A percentile compares a stretch with the other conserved stretches of the same genome.
phyloP scores from a whole-genome alignment of 2,329 filamentous ascomycete genomes.

The Penicillium sp. region DNA sequence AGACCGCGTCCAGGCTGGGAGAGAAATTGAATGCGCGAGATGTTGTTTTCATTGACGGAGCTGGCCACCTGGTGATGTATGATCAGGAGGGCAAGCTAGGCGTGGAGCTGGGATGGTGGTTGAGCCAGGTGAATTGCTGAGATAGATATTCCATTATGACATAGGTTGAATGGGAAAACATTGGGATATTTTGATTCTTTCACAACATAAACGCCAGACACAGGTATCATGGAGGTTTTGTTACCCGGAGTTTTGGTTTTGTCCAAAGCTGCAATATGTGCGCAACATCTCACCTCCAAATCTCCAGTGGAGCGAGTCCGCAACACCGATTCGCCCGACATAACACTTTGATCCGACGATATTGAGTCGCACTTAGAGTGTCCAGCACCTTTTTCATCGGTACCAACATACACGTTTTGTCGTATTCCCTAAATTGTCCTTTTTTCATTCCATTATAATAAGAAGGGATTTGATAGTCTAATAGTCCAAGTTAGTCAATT shows the following conservation, averaged over 20 bases:
- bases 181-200: background rate
- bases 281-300: no score
- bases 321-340: no score
- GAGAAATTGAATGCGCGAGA: constrained; percentile 27
- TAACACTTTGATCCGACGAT: no score
- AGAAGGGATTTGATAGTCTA: no score
- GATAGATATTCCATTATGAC: background rate
- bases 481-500: no score
- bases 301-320: no score
- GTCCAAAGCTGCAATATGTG: background rate
- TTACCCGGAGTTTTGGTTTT: background rate
- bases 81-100: constrained; percentile 45
- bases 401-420: no score
- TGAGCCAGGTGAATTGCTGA: background rate
- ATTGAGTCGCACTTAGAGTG: no score
- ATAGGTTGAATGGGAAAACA: background rate
- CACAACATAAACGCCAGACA: background rate
- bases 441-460: no score
- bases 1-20: constrained; percentile 37
- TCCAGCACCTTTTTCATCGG: no score
- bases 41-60: constrained; percentile 36
- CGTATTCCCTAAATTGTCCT: no score
- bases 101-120: constrained; percentile 31
- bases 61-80: constrained; percentile 49
- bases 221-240: background rate